phyloP scores from a whole-genome alignment of 78 protist species.

The Protostelium mycophagum region DNA sequence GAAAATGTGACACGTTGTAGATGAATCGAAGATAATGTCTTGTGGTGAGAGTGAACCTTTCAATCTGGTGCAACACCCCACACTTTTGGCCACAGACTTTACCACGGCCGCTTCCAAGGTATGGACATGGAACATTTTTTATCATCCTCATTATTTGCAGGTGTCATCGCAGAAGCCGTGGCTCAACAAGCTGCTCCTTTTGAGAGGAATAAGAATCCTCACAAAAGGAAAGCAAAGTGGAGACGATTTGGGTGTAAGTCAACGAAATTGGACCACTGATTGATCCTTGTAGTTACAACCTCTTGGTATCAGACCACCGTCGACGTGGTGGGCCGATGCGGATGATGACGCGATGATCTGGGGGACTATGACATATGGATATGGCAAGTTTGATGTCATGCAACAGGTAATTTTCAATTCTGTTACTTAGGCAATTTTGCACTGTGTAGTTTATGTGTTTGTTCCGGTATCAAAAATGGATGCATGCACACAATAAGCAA shows the following conservation, averaged over 20 bases:
- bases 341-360: slow-evolving; percentile 29
- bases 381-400: slow-evolving; percentile 28
- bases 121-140: too few species aligned
- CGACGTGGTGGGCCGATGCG: slow-evolving; percentile 22
- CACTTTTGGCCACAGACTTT: too few species aligned
- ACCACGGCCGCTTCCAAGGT: too few species aligned
- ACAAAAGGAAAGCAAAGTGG: neutral
- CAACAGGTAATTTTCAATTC: too few species aligned
- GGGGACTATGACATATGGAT: slow-evolving; percentile 55
- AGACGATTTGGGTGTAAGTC: neutral
- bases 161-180: neutral
- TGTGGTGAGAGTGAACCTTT: neutral
- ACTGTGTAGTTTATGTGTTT: too few species aligned
- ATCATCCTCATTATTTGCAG: too few species aligned
- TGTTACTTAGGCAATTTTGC: too few species aligned
- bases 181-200: neutral
- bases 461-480: too few species aligned
- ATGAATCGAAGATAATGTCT: neutral
- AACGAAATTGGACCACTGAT: too few species aligned
- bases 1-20: neutral
- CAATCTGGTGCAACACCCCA: neutral
- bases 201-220: neutral
- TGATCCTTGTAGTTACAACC: too few species aligned
- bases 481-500: too few species aligned
- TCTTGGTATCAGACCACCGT: neutral